phyloP scores from a whole-genome alignment of 441 rosid species.

The Adansonia grandidieri region DNA sequence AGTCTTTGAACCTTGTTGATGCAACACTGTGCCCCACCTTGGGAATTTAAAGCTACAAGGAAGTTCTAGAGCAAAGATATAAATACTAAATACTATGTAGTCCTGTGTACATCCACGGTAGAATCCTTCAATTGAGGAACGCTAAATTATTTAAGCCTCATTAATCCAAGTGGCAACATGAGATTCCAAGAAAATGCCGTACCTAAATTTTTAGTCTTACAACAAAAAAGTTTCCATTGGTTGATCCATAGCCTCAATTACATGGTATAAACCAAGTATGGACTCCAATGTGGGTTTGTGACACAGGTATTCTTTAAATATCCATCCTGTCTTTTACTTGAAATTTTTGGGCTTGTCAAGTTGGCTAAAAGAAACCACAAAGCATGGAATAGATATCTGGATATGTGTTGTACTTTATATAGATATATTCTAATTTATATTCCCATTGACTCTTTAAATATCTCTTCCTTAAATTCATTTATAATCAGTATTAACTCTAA shows the following conservation, averaged over 20 bases:
- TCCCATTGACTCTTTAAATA: neutral
- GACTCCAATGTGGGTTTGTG: neutral
- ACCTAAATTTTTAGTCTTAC: neutral
- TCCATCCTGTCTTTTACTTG: neutral
- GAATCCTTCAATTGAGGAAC: neutral
- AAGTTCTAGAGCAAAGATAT: neutral
- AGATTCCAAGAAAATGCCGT: neutral
- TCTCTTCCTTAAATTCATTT: neutral
- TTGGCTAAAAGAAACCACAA: neutral
- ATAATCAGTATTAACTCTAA: neutral
- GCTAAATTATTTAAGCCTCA: neutral
- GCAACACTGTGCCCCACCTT: neutral
- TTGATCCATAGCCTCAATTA: neutral
- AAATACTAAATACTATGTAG: neutral
- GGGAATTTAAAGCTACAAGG: too few species aligned
- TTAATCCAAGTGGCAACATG: neutral
- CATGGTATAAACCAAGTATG: neutral
- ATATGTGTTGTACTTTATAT: neutral
- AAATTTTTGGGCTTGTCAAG: neutral
- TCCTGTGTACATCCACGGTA: neutral
- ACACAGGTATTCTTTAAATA: neutral
- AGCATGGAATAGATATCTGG: neutral
- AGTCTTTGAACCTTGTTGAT: neutral
- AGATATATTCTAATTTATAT: neutral
- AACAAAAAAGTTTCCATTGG: slow-evolving; percentile 3